phyloP scores from a whole-genome alignment of 495 filamentous ascomycete species.

The Xylaria castorea region DNA sequence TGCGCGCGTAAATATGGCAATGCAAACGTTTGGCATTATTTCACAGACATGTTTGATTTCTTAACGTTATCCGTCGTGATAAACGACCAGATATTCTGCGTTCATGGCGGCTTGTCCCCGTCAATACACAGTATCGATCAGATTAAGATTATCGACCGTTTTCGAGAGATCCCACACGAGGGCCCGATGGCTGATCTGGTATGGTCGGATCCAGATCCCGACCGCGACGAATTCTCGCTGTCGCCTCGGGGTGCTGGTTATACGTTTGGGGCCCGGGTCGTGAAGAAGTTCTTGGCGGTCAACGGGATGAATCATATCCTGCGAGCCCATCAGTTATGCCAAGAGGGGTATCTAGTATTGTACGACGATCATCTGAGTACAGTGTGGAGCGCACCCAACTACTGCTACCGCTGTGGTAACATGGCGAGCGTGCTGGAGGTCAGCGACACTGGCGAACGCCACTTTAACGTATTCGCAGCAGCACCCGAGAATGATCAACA shows the following conservation, averaged over 20 bases:
- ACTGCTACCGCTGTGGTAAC: slow-evolving; percentile 96
- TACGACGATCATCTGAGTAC: slow-evolving; percentile 95
- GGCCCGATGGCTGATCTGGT: slow-evolving; percentile 99
- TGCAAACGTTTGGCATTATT: slow-evolving; percentile 98
- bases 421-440: slow-evolving; percentile 97
- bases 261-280: slow-evolving; percentile 95
- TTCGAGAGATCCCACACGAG: slow-evolving; percentile 97
- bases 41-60: slow-evolving; percentile 99
- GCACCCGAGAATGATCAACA: slow-evolving; percentile 94
- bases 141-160: slow-evolving; percentile 99
- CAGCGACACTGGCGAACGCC: slow-evolving; percentile 85
- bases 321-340: slow-evolving; percentile 94
- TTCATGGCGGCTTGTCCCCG: slow-evolving; percentile 92
- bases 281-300: slow-evolving; percentile 95
- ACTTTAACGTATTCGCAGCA: slow-evolving; percentile 96
- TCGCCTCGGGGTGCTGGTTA: slow-evolving; percentile 95
- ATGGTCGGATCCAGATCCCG: slow-evolving; percentile 96
- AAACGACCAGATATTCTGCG: slow-evolving; percentile 98
- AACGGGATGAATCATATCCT: slow-evolving; percentile 97
- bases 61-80: slow-evolving; percentile 96
- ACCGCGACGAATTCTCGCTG: slow-evolving; percentile 94
- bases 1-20: slow-evolving; percentile 97
- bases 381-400: slow-evolving; percentile 97
- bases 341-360: slow-evolving; percentile 94
- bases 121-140: slow-evolving; percentile 98